These are phyloP conservation scores for Telopea speciosissima DNA, from an alignment of 177 flowering plant genomes.

Conservation along the genomic window DNA sequence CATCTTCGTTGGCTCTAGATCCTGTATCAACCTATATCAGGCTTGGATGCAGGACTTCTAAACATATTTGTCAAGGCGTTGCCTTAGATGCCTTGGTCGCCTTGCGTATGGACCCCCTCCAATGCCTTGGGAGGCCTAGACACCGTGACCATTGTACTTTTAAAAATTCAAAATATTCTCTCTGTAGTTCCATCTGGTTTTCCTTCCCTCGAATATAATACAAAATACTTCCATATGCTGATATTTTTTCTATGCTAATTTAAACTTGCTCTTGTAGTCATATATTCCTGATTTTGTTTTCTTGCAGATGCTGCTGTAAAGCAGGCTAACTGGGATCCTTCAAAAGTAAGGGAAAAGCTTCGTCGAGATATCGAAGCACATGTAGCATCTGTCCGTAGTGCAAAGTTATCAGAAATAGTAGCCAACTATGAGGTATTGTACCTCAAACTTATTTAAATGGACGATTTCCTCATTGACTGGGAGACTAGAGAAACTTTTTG, in stretches of 20 bases:
- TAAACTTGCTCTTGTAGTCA: background rate
- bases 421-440: constrained; percentile 56
- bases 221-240: background rate
- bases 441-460: constrained; percentile 1
- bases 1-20: too few relatives aligned
- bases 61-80: too few relatives aligned
- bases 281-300: background rate
- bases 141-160: too few relatives aligned
- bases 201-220: too few relatives aligned
- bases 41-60: too few relatives aligned
- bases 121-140: too few relatives aligned
- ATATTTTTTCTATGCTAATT: too few relatives aligned
- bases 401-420: constrained; percentile 64
- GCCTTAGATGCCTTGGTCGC: too few relatives aligned
- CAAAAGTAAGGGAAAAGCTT: constrained; percentile 76
- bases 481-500: background rate
- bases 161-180: too few relatives aligned
- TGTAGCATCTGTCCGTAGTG: constrained; percentile 50
- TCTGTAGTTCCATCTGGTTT: too few relatives aligned
- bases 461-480: background rate
- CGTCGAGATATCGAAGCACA: constrained; percentile 83
- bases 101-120: too few relatives aligned
- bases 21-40: too few relatives aligned
- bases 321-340: constrained; percentile 80
- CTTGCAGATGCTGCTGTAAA: constrained; percentile 52